Evolutionary conservation across 2,329 filamentous ascomycete species (phyloP), one percentile per base, ranked within the genome.

Genomic region (Ceratocystis lukuohia): DNA sequence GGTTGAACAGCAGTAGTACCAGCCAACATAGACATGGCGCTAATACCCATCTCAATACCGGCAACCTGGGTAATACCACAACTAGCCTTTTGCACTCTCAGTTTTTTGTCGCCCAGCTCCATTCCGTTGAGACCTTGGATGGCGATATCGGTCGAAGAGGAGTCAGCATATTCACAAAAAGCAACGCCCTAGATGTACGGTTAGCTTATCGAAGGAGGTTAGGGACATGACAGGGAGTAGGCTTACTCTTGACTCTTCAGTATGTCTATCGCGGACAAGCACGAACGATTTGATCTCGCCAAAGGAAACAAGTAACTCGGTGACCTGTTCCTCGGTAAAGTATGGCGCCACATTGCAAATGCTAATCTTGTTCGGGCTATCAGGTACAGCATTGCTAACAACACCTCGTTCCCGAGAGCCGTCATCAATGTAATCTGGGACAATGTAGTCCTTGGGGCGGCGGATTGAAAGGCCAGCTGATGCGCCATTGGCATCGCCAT

Each of bases 21-120:
- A 46, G 94, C 94, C 71, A 99, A 88, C 84, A 96, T 91, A 63
- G 92, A 96, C 86, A 99, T 97, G 69, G 94, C 94, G 71, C 94
- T 95, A 69, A 99, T 93, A 66, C 93, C 91, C 82, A 96, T 95
- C 73, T 99, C 94, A 50, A 96, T 83, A 69, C 91, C 91, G 61
- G 89, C 82, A 25, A 91, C 91, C 75, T 99, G 94, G n/a, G 91
- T 93, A 69, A 91, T 87, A 71, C 94, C 94, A 70, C 96, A 89
- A 75, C 92, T 96, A 37, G 94, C 95, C 73, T 92, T 90, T 70
- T 84, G 81, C 45, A 96, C 91, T 77, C 88, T 93, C 66, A 99
- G 82, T 71, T 87, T 85, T 72, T 88, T 88, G 69, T 96, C 92
- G 50, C 90, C 92, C 15, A 99, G 84, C 70, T 94, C 89, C 87